Evolutionary conservation across 495 filamentous ascomycete species (phyloP).

Genomic region (Podospora pseudocomata): DNA sequence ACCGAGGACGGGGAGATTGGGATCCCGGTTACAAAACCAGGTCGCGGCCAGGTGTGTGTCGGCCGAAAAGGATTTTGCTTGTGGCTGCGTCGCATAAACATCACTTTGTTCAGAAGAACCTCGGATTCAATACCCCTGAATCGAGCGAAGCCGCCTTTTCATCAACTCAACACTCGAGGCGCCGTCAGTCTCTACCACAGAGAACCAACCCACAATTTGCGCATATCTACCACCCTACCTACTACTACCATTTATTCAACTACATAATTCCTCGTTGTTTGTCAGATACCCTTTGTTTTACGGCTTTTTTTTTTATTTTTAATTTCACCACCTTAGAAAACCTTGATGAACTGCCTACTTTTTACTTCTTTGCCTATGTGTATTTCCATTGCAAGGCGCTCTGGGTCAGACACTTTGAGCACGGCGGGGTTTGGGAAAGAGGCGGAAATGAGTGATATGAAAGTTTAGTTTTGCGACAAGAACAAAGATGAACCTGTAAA

Average conservation of each 20-base stretch:
- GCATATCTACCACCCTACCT: neutral
- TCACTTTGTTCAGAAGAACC: neutral
- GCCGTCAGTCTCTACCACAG: neutral
- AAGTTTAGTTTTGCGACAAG: too few relatives aligned
- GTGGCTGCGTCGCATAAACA: neutral
- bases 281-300: neutral
- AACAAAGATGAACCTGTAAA: too few relatives aligned
- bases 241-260: neutral
- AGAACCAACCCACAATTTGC: neutral
- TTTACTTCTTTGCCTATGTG: neutral
- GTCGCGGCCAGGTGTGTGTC: neutral
- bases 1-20: neutral
- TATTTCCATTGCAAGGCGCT: neutral
- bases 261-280: neutral
- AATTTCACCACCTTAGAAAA: neutral
- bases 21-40: neutral
- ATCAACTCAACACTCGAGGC: neutral
- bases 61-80: neutral
- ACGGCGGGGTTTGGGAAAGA: too few relatives aligned
- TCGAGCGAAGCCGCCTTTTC: neutral
- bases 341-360: neutral
- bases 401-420: neutral
- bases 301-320: neutral
- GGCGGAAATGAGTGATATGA: too few relatives aligned
- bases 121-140: neutral